phyloP scores from a whole-genome alignment of 2,329 filamentous ascomycete genomes.

The Verticillium dahliae region DNA sequence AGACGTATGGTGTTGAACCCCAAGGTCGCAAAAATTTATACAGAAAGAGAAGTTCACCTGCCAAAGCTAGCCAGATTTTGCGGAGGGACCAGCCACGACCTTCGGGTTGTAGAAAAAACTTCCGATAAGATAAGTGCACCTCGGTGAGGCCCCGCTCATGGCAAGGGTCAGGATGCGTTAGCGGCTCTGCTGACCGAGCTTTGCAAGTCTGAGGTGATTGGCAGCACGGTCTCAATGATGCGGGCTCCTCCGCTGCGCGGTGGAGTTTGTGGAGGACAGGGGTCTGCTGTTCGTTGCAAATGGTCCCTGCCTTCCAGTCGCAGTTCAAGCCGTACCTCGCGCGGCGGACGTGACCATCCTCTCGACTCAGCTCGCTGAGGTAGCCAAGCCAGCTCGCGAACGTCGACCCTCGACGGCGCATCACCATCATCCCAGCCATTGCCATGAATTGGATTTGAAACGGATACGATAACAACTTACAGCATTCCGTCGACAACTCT shows the following conservation, averaged over 20 bases:
- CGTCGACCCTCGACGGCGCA: not conserved
- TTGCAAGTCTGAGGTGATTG: not conserved
- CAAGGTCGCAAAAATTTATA: not conserved
- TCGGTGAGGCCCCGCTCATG: constrained; percentile 13
- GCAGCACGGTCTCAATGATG: not conserved
- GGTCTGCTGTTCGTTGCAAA: not conserved
- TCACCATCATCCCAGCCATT: not conserved
- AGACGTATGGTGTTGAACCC: not conserved
- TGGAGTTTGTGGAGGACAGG: not conserved
- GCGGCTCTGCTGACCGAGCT: constrained; percentile 11
- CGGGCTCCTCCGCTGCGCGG: not conserved
- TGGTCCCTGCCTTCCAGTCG: not conserved
- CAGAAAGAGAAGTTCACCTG: not conserved
- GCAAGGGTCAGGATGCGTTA: constrained; percentile 6
- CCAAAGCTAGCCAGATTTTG: constrained; percentile 3
- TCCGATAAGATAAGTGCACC: constrained; percentile 10
- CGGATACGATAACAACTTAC: not conserved
- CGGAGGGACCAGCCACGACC: not conserved
- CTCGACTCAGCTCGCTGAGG: not conserved
- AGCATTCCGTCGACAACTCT: not conserved
- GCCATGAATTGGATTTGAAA: not conserved
- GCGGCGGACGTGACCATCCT: not conserved
- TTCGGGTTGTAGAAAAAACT: constrained; percentile 11
- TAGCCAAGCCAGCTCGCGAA: not conserved
- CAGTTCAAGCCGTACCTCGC: not conserved